Conservation (phyloP, 2,329 filamentous ascomycete species). For the Botrytis pseudocinerea region DNA sequence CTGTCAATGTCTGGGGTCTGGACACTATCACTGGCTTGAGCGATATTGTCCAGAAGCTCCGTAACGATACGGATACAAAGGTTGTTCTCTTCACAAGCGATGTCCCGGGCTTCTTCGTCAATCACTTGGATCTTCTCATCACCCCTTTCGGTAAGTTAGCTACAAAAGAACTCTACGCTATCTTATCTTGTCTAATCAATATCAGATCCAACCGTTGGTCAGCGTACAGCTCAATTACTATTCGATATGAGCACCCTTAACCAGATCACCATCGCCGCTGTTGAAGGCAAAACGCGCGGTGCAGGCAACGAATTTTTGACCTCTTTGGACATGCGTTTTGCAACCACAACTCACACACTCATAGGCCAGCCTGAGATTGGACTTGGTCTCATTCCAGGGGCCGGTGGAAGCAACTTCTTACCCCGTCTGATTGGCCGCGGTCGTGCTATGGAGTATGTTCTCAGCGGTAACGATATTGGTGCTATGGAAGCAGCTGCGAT, state of each 20-base stretch:
- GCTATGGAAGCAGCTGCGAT: no score
- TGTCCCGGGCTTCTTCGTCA: neutral
- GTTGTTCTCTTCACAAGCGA: slow-evolving; percentile 5
- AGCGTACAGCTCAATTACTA: neutral
- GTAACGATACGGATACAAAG: neutral
- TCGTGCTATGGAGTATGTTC: no score
- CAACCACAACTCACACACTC: no score
- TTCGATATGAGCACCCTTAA: slow-evolving; percentile 3
- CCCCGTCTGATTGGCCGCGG: no score
- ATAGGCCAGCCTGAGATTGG: no score
- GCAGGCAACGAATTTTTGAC: slow-evolving; percentile 23
- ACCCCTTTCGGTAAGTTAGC: neutral
- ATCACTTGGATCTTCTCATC: slow-evolving; percentile 1
- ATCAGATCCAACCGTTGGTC: neutral
- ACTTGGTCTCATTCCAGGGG: no score
- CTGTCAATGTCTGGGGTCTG: neutral
- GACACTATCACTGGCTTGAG: neutral
- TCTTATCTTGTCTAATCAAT: neutral
- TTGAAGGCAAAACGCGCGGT: slow-evolving; percentile 22
- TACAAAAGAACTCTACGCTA: neutral
- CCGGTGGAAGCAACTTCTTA: no score
- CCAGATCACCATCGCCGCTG: slow-evolving; percentile 24
- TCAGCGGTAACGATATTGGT: no score
- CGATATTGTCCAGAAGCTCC: neutral
- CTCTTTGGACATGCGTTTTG: slow-evolving; percentile 28